Percentiles rank a stretch among this genome's conserved stretches.
Conservation (phyloP, 148 eudicot species). For the Persicaria maculosa region DNA sequence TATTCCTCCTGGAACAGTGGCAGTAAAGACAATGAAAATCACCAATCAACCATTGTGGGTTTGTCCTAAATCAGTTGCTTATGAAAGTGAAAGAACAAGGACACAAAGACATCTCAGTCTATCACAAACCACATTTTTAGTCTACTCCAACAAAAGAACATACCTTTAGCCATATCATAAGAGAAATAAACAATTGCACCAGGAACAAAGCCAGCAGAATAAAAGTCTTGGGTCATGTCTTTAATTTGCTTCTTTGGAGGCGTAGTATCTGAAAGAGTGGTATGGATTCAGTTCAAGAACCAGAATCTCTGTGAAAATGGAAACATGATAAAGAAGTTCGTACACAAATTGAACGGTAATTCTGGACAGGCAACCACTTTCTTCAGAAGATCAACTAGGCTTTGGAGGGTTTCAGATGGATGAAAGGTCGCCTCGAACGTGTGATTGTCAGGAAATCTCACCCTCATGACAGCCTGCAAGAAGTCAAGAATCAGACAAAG, state of each 20-base stretch:
- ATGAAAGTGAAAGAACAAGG: no score
- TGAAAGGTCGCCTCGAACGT: constrained; percentile 80
- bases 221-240: constrained; percentile 65
- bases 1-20: no score
- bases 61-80: no score
- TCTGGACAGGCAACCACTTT: constrained; percentile 67
- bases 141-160: constrained; percentile 9
- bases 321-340: constrained; percentile 7
- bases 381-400: constrained; percentile 57
- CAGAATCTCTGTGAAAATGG: neutral
- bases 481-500: neutral
- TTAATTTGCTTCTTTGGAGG: constrained; percentile 83
- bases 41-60: no score
- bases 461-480: constrained; percentile 58
- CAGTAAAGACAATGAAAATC: no score
- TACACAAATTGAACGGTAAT: constrained; percentile 66
- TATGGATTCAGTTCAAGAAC: neutral
- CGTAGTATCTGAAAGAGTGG: constrained; percentile 38
- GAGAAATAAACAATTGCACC: constrained; percentile 92
- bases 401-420: constrained; percentile 76
- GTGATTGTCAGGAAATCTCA: constrained; percentile 72
- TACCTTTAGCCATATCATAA: constrained; percentile 55
- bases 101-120: neutral
- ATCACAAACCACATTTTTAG: neutral
- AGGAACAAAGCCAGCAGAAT: constrained; percentile 86